Base-by-base conservation (phyloP, 2,329 filamentous ascomycete genomes). In the Cladophialophora psammophila region DNA sequence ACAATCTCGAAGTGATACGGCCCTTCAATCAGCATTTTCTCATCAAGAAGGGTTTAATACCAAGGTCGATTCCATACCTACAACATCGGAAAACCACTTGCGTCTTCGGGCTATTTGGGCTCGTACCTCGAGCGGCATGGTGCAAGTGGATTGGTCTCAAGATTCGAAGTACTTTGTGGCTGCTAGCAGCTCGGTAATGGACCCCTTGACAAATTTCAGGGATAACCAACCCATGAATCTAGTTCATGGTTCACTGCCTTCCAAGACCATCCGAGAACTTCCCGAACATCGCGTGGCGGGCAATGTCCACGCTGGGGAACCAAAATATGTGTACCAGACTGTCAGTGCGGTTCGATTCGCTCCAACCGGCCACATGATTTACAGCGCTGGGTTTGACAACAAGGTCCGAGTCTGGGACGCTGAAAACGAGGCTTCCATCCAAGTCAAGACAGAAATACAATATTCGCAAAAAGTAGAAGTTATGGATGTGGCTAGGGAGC, bases 51-150 rank as follows among this genome's bases (percentile, higher is more conserved):
- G 40, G 15, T 42, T 42, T 42, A 42, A 13, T n/a, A 42, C 40
- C 12, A 31, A 26, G 15, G 12, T 26, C 20, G 45, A 13, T 13
- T 50, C 45, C 26, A 12, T 12, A 15, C 18, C 45, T 50, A 10
- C 45, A 26, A 31, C 18, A 50, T 38, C 53, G 53, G 53, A 8
- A 35, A 55, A 3, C 10, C 36, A 60, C 9, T 52, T 67, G 26
- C 36, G 31, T 34, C 78, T 78, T 2, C 79, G 77, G 32, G 80
- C 78, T 60, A 78, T 80, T 13, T 88, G 85, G 80, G 86, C 83
- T 67, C 85, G 86, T 1, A 85, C 86, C 0, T 88, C 86, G 0
- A 83, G 84, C 31, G 87, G 89, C 73, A 81, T 89, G 1, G 80
- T 84, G 38, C 80, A 81, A 9, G 75, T 88, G 3, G 82, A 85